Percentiles rank a stretch among this genome's conserved stretches.
phyloP scores from a whole-genome alignment of 176 grass and related monocot genomes.

The Carex kokanica region DNA sequence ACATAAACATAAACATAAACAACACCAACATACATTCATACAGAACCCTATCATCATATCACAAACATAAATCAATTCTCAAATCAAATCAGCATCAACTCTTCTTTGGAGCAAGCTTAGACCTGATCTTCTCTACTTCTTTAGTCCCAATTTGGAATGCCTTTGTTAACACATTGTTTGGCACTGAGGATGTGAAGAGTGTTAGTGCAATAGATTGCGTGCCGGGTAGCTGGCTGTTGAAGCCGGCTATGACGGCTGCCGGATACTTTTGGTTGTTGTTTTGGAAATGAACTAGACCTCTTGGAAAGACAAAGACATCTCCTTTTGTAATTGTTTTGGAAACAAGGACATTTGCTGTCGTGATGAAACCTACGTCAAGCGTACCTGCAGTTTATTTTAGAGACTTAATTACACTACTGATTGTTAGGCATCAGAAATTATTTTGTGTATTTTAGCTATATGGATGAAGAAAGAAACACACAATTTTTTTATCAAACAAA shows the following conservation, averaged over 20 bases:
- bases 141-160: conserved; percentile 30
- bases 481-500: neutral
- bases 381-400: neutral
- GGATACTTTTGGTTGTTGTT: conserved; percentile 22
- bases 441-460: neutral
- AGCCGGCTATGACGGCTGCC: conserved; percentile 16
- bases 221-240: conserved; percentile 27
- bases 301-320: conserved; percentile 27
- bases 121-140: conserved; percentile 28
- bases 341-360: conserved; percentile 23
- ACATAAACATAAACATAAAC: neutral
- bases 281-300: conserved; percentile 29
- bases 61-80: neutral
- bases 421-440: neutral
- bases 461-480: neutral
- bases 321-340: conserved; percentile 29
- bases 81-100: neutral
- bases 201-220: conserved; percentile 20
- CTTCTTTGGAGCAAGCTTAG: conserved; percentile 29
- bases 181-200: conserved; percentile 23
- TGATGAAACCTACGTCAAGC: conserved; percentile 26
- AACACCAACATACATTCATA: neutral
- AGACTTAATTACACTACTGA: neutral
- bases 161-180: conserved; percentile 16
- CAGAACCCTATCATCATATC: neutral